Evolutionary conservation across 352 stramenopile genomes (phyloP).

Genomic region (Halophytophthora polymorphica): DNA sequence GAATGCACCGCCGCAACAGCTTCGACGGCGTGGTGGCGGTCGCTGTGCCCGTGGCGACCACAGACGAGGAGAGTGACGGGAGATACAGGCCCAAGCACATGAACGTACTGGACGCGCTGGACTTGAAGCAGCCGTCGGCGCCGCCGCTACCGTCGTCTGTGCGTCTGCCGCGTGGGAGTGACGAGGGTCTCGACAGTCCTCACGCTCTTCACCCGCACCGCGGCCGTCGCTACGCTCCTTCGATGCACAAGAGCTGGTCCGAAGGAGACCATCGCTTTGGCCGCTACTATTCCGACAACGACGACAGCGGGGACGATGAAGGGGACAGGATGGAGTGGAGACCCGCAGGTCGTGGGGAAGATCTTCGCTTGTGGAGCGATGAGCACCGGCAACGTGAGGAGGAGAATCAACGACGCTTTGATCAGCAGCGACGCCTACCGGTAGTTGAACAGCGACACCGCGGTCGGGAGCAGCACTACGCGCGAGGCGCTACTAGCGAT

Average conservation of each 20-base stretch:
- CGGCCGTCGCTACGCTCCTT: background rate
- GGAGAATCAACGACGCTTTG: slow-evolving; percentile 8
- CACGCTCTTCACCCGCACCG: slow-evolving; percentile 1
- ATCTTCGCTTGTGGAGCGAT: no score
- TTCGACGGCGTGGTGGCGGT: slow-evolving; percentile 44
- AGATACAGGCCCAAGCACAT: slow-evolving; percentile 36
- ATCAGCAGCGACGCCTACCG: background rate
- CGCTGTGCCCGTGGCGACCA: slow-evolving; percentile 18
- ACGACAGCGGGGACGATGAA: no score
- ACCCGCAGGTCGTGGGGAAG: no score
- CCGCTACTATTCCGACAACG: no score
- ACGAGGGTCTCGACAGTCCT: background rate
- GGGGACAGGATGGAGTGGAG: no score
- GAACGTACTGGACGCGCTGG: slow-evolving; percentile 42
- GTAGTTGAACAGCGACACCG: background rate
- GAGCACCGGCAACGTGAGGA: slow-evolving; percentile 3
- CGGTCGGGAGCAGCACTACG: background rate
- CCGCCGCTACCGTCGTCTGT: slow-evolving; percentile 22
- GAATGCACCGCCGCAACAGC: slow-evolving; percentile 42
- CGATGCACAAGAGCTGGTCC: slow-evolving; percentile 22
- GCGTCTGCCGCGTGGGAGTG: slow-evolving; percentile 9
- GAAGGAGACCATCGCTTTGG: slow-evolving; percentile 6
- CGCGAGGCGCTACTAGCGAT: background rate
- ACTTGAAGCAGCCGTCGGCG: slow-evolving; percentile 40
- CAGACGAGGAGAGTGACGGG: slow-evolving; percentile 19